phyloP scores from a whole-genome alignment of 192 early-diverging fungal genomes.

The Podila epigama region DNA sequence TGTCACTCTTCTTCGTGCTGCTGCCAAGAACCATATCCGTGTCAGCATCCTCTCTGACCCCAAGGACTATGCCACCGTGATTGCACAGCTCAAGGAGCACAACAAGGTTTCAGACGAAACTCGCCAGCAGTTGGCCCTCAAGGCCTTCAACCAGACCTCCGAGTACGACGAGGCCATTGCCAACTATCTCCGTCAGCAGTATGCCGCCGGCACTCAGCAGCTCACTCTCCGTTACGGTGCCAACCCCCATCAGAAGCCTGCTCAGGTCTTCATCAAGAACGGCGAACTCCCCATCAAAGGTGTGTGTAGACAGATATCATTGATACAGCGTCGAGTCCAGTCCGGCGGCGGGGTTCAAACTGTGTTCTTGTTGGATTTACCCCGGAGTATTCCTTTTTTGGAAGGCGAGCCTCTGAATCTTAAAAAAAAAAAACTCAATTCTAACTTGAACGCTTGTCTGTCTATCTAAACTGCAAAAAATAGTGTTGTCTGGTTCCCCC shows the following conservation, averaged over 20 bases:
- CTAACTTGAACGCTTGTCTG: not conserved
- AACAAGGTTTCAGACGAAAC: conserved; percentile 70
- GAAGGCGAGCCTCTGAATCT: not conserved
- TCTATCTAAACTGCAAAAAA: not conserved
- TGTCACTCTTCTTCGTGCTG: conserved; percentile 96
- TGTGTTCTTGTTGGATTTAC: conserved; percentile 17
- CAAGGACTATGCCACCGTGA: conserved; percentile 83
- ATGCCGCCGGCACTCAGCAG: conserved; percentile 77
- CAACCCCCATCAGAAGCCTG: conserved; percentile 99
- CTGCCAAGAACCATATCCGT: conserved; percentile 98
- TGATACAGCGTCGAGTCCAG: too few species aligned
- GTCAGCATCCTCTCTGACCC: conserved; percentile 95
- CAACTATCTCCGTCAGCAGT: conserved; percentile 95
- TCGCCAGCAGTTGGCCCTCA: conserved; percentile 81
- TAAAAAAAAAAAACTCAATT: not conserved
- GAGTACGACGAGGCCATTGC: conserved; percentile 96
- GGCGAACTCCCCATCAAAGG: conserved; percentile 83
- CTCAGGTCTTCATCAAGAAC: conserved; percentile 87
- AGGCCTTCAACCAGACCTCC: conserved; percentile 94
- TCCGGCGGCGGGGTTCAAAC: conserved; percentile 39
- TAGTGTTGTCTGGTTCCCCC: conserved; percentile 90
- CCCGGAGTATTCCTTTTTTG: conserved; percentile 48
- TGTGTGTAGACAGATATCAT: conserved; percentile 3
- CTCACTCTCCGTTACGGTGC: conserved; percentile 94
- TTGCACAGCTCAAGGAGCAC: conserved; percentile 73